phyloP scores from a whole-genome alignment of 1,284 basidiomycete species.

The Pyrrhoderma lamaoense region DNA sequence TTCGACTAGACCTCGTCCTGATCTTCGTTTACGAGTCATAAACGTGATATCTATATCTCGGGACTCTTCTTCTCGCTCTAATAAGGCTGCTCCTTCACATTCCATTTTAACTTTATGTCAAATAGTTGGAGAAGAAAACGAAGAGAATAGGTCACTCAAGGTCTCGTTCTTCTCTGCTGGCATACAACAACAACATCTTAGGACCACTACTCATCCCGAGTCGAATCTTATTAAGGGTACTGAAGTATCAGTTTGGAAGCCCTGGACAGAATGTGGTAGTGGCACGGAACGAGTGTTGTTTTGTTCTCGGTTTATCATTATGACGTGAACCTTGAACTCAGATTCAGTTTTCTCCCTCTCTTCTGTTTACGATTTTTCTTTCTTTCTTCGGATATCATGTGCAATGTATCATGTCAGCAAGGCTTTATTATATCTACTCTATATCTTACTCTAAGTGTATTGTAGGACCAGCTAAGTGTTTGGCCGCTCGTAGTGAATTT shows the following conservation, averaged over 20 bases:
- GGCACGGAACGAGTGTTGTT: neutral
- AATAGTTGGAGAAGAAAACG: slow-evolving; percentile 20
- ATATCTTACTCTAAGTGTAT: no score
- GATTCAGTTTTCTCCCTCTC: no score
- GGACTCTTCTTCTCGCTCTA: slow-evolving; percentile 3
- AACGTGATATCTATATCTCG: slow-evolving; percentile 27
- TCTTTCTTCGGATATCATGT: no score
- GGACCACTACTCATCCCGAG: slow-evolving; percentile 19
- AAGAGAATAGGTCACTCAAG: slow-evolving; percentile 17
- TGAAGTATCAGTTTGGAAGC: slow-evolving; percentile 26
- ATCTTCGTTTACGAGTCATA: slow-evolving; percentile 31
- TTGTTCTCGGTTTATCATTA: slow-evolving; percentile 6
- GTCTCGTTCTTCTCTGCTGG: slow-evolving; percentile 26
- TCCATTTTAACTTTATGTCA: slow-evolving; percentile 8
- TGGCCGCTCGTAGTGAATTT: no score
- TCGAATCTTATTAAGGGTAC: slow-evolving; percentile 23
- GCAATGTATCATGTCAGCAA: no score
- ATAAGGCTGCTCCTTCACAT: slow-evolving; percentile 5
- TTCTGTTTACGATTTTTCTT: no score
- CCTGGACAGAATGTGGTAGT: slow-evolving; percentile 28
- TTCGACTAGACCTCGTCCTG: slow-evolving; percentile 21
- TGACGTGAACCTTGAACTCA: no score
- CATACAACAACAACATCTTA: slow-evolving; percentile 18
- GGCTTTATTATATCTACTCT: no score
- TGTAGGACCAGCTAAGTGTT: no score